Conservation (phyloP, 139 green algal species). For the Chlorella ohadii region DNA sequence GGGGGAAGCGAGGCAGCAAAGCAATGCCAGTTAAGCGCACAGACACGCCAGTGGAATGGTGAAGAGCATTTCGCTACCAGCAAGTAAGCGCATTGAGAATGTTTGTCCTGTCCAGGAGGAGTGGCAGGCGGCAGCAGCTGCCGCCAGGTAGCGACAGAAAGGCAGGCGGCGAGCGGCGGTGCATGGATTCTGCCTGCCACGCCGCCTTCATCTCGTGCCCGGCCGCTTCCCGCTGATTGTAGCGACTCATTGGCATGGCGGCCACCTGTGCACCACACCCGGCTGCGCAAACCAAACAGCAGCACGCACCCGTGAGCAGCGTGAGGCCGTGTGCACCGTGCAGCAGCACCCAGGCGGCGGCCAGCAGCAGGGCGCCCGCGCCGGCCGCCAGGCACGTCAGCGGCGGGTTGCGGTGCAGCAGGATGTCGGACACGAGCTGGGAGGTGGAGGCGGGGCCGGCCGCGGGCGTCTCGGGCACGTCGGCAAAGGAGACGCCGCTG, state of each 20-base stretch:
- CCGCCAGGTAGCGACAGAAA: not conserved
- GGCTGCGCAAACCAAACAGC: not conserved
- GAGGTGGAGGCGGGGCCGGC: not conserved
- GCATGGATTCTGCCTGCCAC: not conserved
- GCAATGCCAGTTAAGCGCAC: no score
- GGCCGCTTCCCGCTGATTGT: not conserved
- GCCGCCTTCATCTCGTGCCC: not conserved
- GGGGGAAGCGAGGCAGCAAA: not conserved
- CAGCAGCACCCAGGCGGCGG: constrained; percentile 8
- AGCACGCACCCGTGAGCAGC: constrained; percentile 18
- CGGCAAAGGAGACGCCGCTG: constrained; percentile 7
- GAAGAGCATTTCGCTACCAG: no score
- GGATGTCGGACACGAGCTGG: constrained; percentile 21
- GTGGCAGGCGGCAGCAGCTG: no score
- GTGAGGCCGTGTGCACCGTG: constrained; percentile 17
- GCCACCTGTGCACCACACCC: no score
- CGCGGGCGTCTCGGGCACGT: constrained; percentile 5
- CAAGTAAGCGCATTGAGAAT: no score
- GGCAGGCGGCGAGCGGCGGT: not conserved
- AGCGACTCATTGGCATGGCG: no score
- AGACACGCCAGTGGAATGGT: no score
- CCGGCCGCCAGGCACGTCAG: constrained; percentile 17
- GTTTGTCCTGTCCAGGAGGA: no score
- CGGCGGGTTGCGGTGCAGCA: constrained; percentile 45
- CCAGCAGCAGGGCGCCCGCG: constrained; percentile 14